Evolutionary conservation across 108 stramenopile species (phyloP), one percentile per base, ranked within the genome.

Genomic region (Nannochloropsis salina): DNA sequence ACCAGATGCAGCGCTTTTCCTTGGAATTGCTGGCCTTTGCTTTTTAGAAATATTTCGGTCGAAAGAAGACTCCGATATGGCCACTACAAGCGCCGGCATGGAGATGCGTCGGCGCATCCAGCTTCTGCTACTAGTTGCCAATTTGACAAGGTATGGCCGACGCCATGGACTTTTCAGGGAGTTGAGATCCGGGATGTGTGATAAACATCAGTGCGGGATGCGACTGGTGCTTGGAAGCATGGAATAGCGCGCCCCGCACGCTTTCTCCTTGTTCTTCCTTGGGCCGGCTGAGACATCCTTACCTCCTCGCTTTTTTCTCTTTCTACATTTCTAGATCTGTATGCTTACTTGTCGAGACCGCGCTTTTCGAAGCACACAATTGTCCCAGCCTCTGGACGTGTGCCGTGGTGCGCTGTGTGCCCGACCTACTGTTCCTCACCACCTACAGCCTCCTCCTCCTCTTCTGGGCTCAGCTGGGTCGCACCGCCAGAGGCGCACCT

Each of bases 1-100:
- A 74, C 61, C 61, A 74, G 61, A 74, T n/a, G 61, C 61, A 74
- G 61, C 20, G 20, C 61, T 74, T 74, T 74, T 74, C n/a, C 61
- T 74, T n/a, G 61, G 61, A 2, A 2, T n/a, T 74, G 61, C 61
- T 74, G 61, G 61, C 2, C 61, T 74, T 4, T 74, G 61, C n/a
- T n/a, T 74, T 74, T 74, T 74, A 74, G 61, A 74, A n/a, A 74
- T 1, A 4, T 1, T 74, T 1, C 61, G 61, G 61, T 74, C 61
- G 2, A 74, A 74, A n/a, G 61, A 74, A n/a, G 61, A 74, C n/a
- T 15, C n/a, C 61, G 61, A 74, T 74, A n/a, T n/a, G 61, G 61
- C 61, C 61, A 74, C 61, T 74, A n/a, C 61, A 1, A 74, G 61
- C n/a, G 61, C 61, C 20, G 61, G 61, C 20, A 74, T n/a, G 15